Conservation (phyloP, 2,329 filamentous ascomycete genomes). For the Chaetothyriales sp. region DNA sequence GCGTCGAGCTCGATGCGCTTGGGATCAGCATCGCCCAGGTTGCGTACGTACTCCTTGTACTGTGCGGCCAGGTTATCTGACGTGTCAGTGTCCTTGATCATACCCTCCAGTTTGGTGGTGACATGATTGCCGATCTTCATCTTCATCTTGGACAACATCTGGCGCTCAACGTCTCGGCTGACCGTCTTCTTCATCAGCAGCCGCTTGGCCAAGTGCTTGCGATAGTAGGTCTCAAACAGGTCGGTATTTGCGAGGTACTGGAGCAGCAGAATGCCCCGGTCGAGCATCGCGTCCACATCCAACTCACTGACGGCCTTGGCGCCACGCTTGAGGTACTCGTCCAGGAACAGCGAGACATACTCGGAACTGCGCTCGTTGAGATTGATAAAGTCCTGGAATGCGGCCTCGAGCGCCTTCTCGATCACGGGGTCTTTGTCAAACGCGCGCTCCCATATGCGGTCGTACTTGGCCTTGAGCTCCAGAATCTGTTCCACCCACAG, state of each 20-base stretch:
- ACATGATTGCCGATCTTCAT: conserved; percentile 89
- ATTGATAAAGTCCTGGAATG: conserved; percentile 89
- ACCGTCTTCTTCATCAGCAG: conserved; percentile 79
- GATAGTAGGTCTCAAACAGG: conserved; percentile 92
- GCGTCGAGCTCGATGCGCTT: conserved; percentile 65
- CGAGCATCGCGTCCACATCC: conserved; percentile 69
- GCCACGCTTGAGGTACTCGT: conserved; percentile 87
- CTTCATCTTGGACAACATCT: conserved; percentile 96
- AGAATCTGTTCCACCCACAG: conserved; percentile 93
- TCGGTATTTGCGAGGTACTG: conserved; percentile 86
- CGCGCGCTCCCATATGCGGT: conserved; percentile 57
- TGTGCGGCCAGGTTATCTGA: conserved; percentile 67
- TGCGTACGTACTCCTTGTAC: conserved; percentile 57
- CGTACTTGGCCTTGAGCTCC: conserved; percentile 74
- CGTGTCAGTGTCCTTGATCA: conserved; percentile 92
- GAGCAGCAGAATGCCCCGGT: conserved; percentile 77
- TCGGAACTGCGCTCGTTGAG: conserved; percentile 72
- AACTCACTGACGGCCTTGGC: conserved; percentile 83
- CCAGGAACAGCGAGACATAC: conserved; percentile 89
- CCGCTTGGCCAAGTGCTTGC: conserved; percentile 82
- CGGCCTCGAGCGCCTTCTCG: conserved; percentile 68
- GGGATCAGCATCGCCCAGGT: conserved; percentile 39
- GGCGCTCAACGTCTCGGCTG: conserved; percentile 81
- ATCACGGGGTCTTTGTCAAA: conserved; percentile 63
- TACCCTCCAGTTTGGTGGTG: conserved; percentile 81